phyloP scores from a whole-genome alignment of 2,329 filamentous ascomycete species.

The Penicillium sp. region DNA sequence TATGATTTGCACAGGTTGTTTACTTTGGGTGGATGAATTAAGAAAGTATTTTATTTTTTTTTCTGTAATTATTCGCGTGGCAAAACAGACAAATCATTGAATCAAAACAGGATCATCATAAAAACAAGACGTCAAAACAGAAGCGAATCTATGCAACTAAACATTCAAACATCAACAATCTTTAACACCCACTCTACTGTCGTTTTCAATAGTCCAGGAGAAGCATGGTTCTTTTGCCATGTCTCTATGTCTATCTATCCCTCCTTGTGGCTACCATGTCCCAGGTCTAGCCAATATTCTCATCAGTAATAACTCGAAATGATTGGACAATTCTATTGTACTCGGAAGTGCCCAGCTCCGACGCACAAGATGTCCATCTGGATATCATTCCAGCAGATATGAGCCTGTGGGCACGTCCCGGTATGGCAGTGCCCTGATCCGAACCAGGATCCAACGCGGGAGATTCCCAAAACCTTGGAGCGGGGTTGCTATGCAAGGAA shows the following conservation, averaged over 20 bases:
- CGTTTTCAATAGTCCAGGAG: neutral
- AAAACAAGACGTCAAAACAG: neutral
- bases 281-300: slow-evolving; percentile 11
- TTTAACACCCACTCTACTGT: slow-evolving; percentile 2
- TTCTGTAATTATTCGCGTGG: neutral
- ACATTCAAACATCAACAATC: neutral
- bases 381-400: slow-evolving; percentile 1
- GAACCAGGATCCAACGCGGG: neutral
- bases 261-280: slow-evolving; percentile 11
- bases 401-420: neutral
- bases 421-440: slow-evolving; percentile 1
- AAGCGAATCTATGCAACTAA: neutral
- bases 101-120: neutral
- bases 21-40: neutral
- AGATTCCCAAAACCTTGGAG: neutral
- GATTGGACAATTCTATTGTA: neutral
- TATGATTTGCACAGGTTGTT: slow-evolving; percentile 8
- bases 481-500: neutral
- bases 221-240: neutral
- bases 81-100: neutral
- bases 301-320: neutral
- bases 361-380: neutral
- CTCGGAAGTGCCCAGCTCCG: slow-evolving; percentile 10
- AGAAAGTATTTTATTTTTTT: slow-evolving; percentile 1
- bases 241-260: slow-evolving; percentile 2